A percentile compares a stretch with the other conserved stretches of the same genome.
phyloP scores from a whole-genome alignment of 441 rosid species.

The Flueggea neowawraea region DNA sequence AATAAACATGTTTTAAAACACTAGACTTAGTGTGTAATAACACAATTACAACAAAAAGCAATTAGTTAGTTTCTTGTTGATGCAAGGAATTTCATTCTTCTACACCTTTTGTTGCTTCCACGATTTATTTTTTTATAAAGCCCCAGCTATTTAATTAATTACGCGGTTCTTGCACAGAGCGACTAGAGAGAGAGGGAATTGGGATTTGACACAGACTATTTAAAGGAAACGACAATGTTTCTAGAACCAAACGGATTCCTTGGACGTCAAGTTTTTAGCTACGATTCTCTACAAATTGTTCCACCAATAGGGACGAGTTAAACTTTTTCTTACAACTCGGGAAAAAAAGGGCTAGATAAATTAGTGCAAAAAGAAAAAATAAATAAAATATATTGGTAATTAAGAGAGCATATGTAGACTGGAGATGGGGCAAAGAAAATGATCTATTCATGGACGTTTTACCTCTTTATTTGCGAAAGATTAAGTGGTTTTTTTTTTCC shows the following conservation, averaged over 20 bases:
- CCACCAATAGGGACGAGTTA: neutral
- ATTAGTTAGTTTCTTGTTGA: constrained; percentile 6
- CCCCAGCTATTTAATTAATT: too few species aligned
- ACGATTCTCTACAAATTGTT: constrained; percentile 35
- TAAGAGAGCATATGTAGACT: constrained; percentile 11
- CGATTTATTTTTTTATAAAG: neutral
- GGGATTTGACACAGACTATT: neutral
- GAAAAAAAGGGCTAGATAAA: too few species aligned
- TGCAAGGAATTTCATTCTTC: constrained; percentile 28
- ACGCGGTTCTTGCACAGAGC: constrained; percentile 1
- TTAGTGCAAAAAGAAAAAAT: too few species aligned
- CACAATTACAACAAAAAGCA: too few species aligned
- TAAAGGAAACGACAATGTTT: constrained; percentile 3
- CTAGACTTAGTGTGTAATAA: too few species aligned
- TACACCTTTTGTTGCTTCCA: constrained; percentile 17
- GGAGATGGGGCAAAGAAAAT: constrained; percentile 28
- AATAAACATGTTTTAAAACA: too few species aligned
- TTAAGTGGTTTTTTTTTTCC: neutral
- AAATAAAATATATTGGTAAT: too few species aligned
- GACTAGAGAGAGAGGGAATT: constrained; percentile 6
- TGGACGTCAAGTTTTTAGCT: constrained; percentile 66
- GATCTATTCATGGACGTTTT: constrained; percentile 30
- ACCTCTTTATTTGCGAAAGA: constrained; percentile 25
- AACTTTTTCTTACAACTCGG: too few species aligned
- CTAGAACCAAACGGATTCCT: constrained; percentile 42